Conservation (phyloP, 2,329 filamentous ascomycete genomes). For the Fusarium avenaceum region DNA sequence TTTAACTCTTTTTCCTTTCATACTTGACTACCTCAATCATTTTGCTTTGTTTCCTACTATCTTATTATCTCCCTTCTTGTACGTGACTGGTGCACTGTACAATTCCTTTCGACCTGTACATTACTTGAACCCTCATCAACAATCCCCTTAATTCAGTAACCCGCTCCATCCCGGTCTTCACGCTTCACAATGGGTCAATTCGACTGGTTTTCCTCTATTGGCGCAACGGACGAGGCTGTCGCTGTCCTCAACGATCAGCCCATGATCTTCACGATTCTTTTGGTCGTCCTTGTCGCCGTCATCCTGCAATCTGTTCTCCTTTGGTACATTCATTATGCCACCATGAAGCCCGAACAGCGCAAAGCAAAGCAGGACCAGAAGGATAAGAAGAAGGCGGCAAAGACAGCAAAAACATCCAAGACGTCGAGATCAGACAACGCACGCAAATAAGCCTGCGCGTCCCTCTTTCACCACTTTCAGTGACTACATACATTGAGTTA, state of each 20-base stretch:
- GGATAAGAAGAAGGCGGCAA: slow-evolving; percentile 58
- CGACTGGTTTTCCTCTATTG: slow-evolving; percentile 68
- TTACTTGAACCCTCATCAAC: slow-evolving; percentile 9
- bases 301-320: slow-evolving; percentile 62
- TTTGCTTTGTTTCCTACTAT: slow-evolving; percentile 18
- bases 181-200: slow-evolving; percentile 63
- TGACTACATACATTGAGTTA: background rate
- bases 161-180: background rate
- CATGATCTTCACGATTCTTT: slow-evolving; percentile 68
- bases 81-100: slow-evolving; percentile 48
- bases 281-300: slow-evolving; percentile 66
- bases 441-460: background rate
- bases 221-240: slow-evolving; percentile 70
- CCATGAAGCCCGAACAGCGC: slow-evolving; percentile 71
- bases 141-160: slow-evolving; percentile 3
- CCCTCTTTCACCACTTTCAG: background rate
- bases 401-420: slow-evolving; percentile 31
- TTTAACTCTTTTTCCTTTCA: slow-evolving; percentile 32
- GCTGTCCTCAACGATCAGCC: slow-evolving; percentile 73
- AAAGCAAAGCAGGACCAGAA: slow-evolving; percentile 64
- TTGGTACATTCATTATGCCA: slow-evolving; percentile 72
- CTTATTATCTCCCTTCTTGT: slow-evolving; percentile 27
- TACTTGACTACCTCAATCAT: slow-evolving; percentile 18
- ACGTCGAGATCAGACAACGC: background rate
- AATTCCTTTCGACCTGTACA: slow-evolving; percentile 19